Evolutionary conservation across 345 rosid species (phyloP).

Genomic region (Ceriops decandra): DNA sequence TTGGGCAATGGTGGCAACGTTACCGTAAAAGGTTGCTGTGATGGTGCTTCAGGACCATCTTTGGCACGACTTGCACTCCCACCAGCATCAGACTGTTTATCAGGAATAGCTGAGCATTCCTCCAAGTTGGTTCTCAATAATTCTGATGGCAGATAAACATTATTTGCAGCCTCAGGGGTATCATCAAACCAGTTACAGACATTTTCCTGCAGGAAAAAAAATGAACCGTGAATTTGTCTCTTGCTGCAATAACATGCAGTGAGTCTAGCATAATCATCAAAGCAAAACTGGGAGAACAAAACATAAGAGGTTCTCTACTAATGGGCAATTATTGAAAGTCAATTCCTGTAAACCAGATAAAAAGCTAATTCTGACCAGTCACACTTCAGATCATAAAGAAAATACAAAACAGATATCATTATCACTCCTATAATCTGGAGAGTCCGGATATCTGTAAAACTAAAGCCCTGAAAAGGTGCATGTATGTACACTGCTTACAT

Average conservation of each 20-base stretch:
- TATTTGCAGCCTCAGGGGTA: slow-evolving; percentile 30
- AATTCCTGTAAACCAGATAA: neutral
- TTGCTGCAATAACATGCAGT: neutral
- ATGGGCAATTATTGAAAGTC: neutral
- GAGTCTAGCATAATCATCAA: too few relatives aligned
- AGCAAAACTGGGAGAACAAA: too few relatives aligned
- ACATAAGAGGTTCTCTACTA: neutral
- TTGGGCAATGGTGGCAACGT: slow-evolving; percentile 19
- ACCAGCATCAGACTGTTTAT: slow-evolving; percentile 22
- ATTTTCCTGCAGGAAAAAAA: slow-evolving; percentile 31
- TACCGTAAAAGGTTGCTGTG: slow-evolving; percentile 14
- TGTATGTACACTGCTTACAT: too few relatives aligned
- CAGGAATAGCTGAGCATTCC: slow-evolving; percentile 28
- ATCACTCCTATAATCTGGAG: too few relatives aligned
- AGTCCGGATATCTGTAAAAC: too few relatives aligned
- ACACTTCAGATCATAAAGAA: neutral
- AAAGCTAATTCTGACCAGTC: neutral
- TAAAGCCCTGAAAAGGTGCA: too few relatives aligned
- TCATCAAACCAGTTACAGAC: slow-evolving; percentile 30
- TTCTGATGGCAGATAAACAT: slow-evolving; percentile 22
- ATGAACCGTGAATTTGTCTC: neutral
- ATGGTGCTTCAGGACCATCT: slow-evolving; percentile 24
- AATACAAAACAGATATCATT: too few relatives aligned
- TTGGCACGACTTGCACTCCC: slow-evolving; percentile 16
- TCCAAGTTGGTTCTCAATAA: slow-evolving; percentile 19